Evolutionary conservation across 2,329 filamentous ascomycete genomes (phyloP), one percentile per base, ranked within the genome.

Genomic region (Dactylellina leptospora): DNA sequence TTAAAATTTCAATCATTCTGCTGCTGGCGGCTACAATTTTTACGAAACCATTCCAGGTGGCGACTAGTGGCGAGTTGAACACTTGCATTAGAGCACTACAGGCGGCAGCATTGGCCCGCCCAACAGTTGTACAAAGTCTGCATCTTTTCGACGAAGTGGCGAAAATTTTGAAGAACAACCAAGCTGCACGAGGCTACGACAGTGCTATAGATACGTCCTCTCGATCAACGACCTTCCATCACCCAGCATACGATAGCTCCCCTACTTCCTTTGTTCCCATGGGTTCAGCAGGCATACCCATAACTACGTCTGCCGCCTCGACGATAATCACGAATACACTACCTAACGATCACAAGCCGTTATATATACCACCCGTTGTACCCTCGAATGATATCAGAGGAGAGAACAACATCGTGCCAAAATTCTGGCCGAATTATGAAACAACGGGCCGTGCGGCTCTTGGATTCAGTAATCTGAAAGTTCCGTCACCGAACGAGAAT

Each of bases 1-100:
- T 77, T 61, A 75, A 76, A 27, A 72, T 74, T 38, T 75, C 76
- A 45, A 74, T 75, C 36, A 72, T 77, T 11, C 74, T 77, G 11
- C 74, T 77, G 1, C 59, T 77, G 16, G 76, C 74, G 3, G 69
- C 76, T 25, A 75, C 74, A 30, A 74, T 75, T 16, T 74, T 74
- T 40, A 74, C 76, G 25, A 75, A 73, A 23, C 64, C 75, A 1
- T 71, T 76, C 25, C 75, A 75, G 13, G 59, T 64, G 9, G 75
- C 76, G 9, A 74, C 71, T 8, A 70, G 62, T 28, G 66, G 72
- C 8, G 75, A 77, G 51, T 58, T 77, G 5, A 56, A 73, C 18
- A 59, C 74, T 10, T 77, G 76, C 28, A 56, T 75, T 3, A 62
- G 68, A 48, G 76, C 72, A 6, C 60, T 77, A 2, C 74, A 69